These are phyloP conservation scores for Boletus patriciae DNA, from an alignment of 768 basidiomycete species.

Conservation along the genomic window DNA sequence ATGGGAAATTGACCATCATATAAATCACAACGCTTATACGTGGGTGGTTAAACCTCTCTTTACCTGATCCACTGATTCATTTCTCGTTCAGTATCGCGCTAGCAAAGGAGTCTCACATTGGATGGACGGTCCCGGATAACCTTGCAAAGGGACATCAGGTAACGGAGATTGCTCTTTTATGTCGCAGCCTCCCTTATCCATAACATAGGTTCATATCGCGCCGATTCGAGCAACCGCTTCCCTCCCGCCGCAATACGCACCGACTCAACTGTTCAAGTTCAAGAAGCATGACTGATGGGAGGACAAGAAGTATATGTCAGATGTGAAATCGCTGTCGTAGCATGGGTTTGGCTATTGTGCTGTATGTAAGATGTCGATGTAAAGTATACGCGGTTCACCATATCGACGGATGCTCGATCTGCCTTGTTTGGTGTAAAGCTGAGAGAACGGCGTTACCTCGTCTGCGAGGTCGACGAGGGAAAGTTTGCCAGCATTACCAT, in stretches of 20 bases:
- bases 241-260: neutral
- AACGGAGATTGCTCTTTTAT: neutral
- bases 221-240: fast-evolving
- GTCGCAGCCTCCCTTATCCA: neutral
- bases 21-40: neutral
- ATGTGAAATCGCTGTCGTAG: neutral
- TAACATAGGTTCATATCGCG: neutral
- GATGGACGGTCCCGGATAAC: neutral
- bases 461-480: no score
- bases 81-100: neutral
- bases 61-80: neutral
- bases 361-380: neutral
- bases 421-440: no score
- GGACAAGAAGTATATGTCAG: no score
- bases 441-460: no score
- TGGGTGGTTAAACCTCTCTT: neutral
- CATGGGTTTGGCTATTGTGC: neutral
- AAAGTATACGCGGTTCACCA: no score
- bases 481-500: no score
- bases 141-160: neutral
- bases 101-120: fast-evolving
- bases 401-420: no score
- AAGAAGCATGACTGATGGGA: fast-evolving
- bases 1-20: neutral
- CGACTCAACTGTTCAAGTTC: neutral